Base-by-base conservation (phyloP, 805 yeast genomes). In the Candida silvatica region DNA sequence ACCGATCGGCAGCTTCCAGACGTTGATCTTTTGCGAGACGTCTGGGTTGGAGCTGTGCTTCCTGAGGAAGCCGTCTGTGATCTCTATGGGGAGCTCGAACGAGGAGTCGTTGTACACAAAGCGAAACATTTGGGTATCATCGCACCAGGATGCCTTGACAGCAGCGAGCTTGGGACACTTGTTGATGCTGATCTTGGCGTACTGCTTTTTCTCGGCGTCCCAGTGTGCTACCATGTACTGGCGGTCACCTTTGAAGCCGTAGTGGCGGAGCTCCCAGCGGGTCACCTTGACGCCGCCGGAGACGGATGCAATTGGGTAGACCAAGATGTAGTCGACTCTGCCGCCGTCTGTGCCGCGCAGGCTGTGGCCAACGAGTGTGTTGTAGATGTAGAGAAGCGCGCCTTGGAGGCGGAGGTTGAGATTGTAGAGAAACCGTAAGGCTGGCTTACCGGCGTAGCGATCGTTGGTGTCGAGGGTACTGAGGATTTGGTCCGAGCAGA, bases 221-320 rank as follows among this genome's bases (percentile, higher is more conserved):
- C 24, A 44, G 2, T n/a, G 19, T 3, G 53, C 44, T 22, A 56
- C 28, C 35, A 43, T 38, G 29, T 43, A 56, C 37, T 49, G 52
- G 34, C 59, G 42, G 34, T 56, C 59, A 23, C 49, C 47, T 34
- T 40, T 43, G 20, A 56, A 42, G 2, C 61, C 61, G 34, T 46
- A 50, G n/a, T 37, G 35, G 24, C 42, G 46, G 14, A 52, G 30
- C 14, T 40, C 43, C 59, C 61, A 56, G 27, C 47, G 35, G 8
- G 39, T 40, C 6, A 49, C 53, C 16, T 37, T 40, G 15, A 52
- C 20, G 3, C 59, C 59, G 9, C 32, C 44, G 11, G 49, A 39
- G 5, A 46, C 48, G 3, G 56, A 45, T 31, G 54, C 54, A 31
- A 56, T 50, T 2, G 61, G 61, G 33, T 53, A 56, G 4, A 56